Evolutionary conservation across 1,284 basidiomycete genomes (phyloP), one percentile per base, ranked within the genome.

Genomic region (Acaromyces ingoldii): DNA sequence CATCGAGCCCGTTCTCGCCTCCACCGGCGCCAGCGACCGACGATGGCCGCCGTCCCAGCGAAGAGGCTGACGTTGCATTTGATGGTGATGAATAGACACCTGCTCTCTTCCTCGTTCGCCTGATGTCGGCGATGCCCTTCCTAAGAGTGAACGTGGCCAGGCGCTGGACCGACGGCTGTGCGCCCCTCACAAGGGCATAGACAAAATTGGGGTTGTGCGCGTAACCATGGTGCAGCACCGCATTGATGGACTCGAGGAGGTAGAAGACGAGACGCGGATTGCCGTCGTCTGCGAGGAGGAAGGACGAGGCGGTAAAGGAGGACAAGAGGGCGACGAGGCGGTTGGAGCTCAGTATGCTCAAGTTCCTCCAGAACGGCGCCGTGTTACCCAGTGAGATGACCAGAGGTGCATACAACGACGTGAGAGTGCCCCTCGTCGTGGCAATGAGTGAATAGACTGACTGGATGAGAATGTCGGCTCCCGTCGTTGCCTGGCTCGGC

Each of bases 181-280:
- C n/a, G 24, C 26, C 34, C 10, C 86, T 82, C 3, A 97, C 79
- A 47, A 97, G 82, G 1, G 87, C 86, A 72, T 95, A 93, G 34
- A 91, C 80, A 26, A 97, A 76, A 64, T 93, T 87, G 0, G 91
- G 85, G 75, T 96, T 97, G 31, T 88, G 84, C 11, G 19, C 50
- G n/a, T 68, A 66, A 25, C 75, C 69, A 47, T 60, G 62, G 38
- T 74, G 79, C 49, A 96, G 81, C 48, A 95, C 80, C 4, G 85
- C 82, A 75, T 91, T 95, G 80, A 96, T 89, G 4, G 86, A 83
- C 74, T 97, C 92, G 38, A 97, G 81, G 85, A 91, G 84, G 77
- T 93, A 93, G 77, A 88, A 96, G 26, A 95, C 80, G 22, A 96
- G 78, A 45, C 92, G 79, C 2, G 93, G 93, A 74, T 97, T 88